Evolutionary conservation across 176 grass and related monocot genomes (phyloP).

Genomic region (Zoysia japonica): DNA sequence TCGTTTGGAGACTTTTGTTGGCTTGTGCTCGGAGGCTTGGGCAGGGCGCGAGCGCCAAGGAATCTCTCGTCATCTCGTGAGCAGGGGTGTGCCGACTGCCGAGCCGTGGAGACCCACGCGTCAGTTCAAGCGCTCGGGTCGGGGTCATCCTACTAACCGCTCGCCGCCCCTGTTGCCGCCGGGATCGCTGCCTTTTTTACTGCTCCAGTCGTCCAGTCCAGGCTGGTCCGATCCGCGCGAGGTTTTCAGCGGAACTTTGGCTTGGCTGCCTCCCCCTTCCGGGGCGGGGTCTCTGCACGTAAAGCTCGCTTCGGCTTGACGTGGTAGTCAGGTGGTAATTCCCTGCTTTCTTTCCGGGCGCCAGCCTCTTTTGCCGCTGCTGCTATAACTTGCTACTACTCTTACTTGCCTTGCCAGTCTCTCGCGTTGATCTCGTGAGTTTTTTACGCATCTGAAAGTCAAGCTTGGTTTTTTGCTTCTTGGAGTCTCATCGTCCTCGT

Average conservation of each 20-base stretch:
- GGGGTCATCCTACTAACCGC: not conserved
- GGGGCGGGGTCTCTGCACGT: not conserved
- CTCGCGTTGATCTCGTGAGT: slow-evolving; percentile 1
- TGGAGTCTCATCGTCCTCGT: not conserved
- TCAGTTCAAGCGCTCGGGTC: slow-evolving; percentile 12
- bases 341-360: not conserved
- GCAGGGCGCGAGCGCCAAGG: slow-evolving; percentile 1
- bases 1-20: slow-evolving; percentile 17
- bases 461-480: not conserved
- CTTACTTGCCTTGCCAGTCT: not conserved
- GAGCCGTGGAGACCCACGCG: slow-evolving; percentile 40
- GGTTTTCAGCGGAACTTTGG: slow-evolving; percentile 18
- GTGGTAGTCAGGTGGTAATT: not conserved
- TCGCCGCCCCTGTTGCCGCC: not conserved
- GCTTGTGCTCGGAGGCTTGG: not conserved
- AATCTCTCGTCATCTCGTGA: slow-evolving; percentile 19
- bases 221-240: slow-evolving; percentile 34
- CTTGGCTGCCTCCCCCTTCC: slow-evolving; percentile 19
- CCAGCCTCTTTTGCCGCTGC: not conserved
- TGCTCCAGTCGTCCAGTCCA: not conserved
- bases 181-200: not conserved
- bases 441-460: not conserved
- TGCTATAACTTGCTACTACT: no score
- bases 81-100: not conserved
- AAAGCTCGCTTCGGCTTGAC: slow-evolving; percentile 10